Evolutionary conservation across 305 asterid genomes (phyloP).

Genomic region (Fraxinus velutina): DNA sequence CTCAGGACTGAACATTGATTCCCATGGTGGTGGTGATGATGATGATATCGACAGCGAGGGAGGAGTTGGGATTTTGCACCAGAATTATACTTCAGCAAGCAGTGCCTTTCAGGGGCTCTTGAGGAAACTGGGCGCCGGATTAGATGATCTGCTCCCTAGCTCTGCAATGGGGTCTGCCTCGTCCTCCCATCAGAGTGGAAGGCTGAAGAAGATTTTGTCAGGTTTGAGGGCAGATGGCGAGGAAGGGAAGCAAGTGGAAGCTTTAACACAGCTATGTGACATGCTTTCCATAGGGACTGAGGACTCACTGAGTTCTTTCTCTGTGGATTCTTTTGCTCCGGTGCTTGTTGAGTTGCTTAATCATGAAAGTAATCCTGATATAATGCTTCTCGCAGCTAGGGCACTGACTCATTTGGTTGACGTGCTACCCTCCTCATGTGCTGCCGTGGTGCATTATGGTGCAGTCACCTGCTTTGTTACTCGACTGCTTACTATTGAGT

Average conservation of each 20-base stretch:
- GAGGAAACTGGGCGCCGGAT: constrained; percentile 91
- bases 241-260: constrained; percentile 98
- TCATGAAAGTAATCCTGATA: constrained; percentile 86
- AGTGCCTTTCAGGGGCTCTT: constrained; percentile 95
- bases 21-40: constrained; percentile 41
- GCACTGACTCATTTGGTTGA: constrained; percentile 95
- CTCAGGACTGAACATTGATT: constrained; percentile 69
- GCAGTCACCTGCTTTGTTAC: constrained; percentile 95
- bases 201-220: constrained; percentile 82
- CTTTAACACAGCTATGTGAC: constrained; percentile 86
- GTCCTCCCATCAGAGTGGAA: constrained; percentile 80
- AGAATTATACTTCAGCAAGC: constrained; percentile 86
- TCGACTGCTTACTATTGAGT: constrained; percentile 85
- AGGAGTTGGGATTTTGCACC: constrained; percentile 83
- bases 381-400: constrained; percentile 96
- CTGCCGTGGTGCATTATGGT: constrained; percentile 97
- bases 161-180: constrained; percentile 78
- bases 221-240: constrained; percentile 97
- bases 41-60: constrained; percentile 85
- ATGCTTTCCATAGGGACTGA: constrained; percentile 94
- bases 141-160: constrained; percentile 93
- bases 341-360: constrained; percentile 92
- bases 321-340: constrained; percentile 94
- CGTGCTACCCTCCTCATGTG: constrained; percentile 90
- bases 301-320: constrained; percentile 88